A percentile compares a stretch with the other conserved stretches of the same genome.
These are phyloP conservation scores for Spergularia azorica DNA, from an alignment of 179 eudicot species.

Conservation along the genomic window DNA sequence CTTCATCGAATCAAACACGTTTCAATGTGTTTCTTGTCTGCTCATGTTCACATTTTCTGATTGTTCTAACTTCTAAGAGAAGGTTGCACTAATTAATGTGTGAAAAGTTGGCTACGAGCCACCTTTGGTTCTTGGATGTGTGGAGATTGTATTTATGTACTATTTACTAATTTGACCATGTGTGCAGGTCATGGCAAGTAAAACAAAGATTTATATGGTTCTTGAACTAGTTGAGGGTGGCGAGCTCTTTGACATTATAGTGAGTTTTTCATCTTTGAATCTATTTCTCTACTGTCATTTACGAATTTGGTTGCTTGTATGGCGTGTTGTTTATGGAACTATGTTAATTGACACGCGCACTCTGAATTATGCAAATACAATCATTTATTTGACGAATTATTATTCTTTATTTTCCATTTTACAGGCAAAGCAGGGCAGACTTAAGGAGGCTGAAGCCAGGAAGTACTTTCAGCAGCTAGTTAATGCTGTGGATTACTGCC, in stretches of 20 bases:
- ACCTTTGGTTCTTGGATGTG: background rate
- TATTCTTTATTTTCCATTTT: constrained; percentile 5
- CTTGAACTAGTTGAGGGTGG: constrained; percentile 83
- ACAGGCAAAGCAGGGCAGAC: constrained; percentile 69
- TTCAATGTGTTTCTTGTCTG: no score
- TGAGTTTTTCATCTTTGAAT: constrained; percentile 36
- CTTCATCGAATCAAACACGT: background rate
- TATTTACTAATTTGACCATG: constrained; percentile 1
- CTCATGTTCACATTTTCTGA: no score
- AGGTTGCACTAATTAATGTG: background rate
- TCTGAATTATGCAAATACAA: background rate
- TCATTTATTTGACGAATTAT: background rate
- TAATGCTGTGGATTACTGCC: constrained; percentile 92
- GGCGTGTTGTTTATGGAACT: background rate
- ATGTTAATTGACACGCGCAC: background rate
- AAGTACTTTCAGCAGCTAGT: constrained; percentile 87
- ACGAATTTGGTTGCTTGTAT: background rate
- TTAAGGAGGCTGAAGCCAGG: constrained; percentile 76
- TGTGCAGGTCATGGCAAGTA: constrained; percentile 88
- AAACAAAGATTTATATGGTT: constrained; percentile 81
- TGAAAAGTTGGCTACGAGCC: background rate
- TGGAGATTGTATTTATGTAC: background rate
- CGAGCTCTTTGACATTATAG: constrained; percentile 88
- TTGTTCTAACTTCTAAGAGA: no score
- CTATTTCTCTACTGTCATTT: background rate